phyloP scores from a whole-genome alignment of 2,329 filamentous ascomycete genomes.

The Aspergillus pseudoglaucus region DNA sequence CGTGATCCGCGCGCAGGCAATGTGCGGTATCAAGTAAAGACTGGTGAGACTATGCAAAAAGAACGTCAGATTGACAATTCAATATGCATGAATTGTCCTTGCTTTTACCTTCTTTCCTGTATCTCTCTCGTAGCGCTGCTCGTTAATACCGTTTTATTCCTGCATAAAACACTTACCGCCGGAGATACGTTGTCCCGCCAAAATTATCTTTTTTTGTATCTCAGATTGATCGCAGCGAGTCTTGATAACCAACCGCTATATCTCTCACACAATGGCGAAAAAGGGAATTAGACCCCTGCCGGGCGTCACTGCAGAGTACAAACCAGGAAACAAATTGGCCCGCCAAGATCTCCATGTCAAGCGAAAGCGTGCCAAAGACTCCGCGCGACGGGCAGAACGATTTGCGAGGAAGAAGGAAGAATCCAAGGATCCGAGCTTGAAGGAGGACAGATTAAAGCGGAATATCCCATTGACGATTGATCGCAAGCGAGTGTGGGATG shows the following conservation, averaged over 20 bases:
- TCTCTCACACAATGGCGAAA: conserved; percentile 17
- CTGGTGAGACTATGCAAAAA: too few species aligned
- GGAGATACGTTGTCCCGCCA: conserved; percentile 22
- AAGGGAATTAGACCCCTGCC: conserved; percentile 36
- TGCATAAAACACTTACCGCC: conserved; percentile 3
- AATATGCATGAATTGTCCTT: neutral
- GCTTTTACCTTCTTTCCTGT: conserved; percentile 6
- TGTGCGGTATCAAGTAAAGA: neutral
- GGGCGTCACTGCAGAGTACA: conserved; percentile 45
- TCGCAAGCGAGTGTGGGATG: conserved; percentile 84
- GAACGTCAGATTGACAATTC: too few species aligned
- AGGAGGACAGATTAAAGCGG: conserved; percentile 63
- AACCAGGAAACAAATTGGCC: conserved; percentile 69
- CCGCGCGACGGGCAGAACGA: conserved; percentile 67
- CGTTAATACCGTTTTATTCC: neutral
- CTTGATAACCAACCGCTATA: conserved; percentile 3
- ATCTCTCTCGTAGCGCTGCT: conserved; percentile 1
- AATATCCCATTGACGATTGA: conserved; percentile 81
- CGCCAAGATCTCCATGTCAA: conserved; percentile 72
- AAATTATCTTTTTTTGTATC: conserved; percentile 22
- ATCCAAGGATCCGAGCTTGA: conserved; percentile 69
- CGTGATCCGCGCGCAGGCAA: conserved; percentile 11
- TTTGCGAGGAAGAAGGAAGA: conserved; percentile 79
- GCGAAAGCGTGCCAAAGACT: conserved; percentile 70
- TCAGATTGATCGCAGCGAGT: neutral